phyloP scores from a whole-genome alignment of 2,329 filamentous ascomycete species.

The Aureobasidium sp. region DNA sequence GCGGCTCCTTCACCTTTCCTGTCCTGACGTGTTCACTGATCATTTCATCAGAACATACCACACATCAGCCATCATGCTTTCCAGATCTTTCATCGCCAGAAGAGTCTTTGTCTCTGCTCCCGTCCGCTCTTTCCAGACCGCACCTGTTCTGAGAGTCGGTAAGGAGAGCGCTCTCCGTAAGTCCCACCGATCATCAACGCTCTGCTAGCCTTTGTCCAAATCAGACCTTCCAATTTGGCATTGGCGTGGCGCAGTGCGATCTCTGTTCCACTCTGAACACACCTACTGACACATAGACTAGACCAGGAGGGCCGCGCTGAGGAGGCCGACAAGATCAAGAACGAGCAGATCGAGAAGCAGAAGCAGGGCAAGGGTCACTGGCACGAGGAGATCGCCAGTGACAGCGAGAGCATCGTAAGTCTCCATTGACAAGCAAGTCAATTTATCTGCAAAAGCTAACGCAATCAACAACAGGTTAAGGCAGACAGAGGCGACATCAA shows the following conservation, averaged over 20 bases:
- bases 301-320: constrained; percentile 39
- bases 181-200: constrained; percentile 17
- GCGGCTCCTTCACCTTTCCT: not conserved
- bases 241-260: not conserved
- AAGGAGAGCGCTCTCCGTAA: constrained; percentile 42
- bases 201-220: not conserved
- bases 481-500: constrained; percentile 30
- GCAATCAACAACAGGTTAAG: constrained; percentile 25
- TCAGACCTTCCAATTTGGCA: not conserved
- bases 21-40: not conserved
- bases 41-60: not conserved
- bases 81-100: constrained; percentile 23
- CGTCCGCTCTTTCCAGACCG: constrained; percentile 32
- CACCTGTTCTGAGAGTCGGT: constrained; percentile 30
- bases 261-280: not conserved
- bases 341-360: constrained; percentile 48
- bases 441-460: not conserved
- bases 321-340: constrained; percentile 51
- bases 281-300: constrained; percentile 17
- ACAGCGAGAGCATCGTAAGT: constrained; percentile 69
- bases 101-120: constrained; percentile 25
- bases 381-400: constrained; percentile 69
- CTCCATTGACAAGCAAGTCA: not conserved
- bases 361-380: constrained; percentile 62
- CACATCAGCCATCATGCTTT: constrained; percentile 2